Evolutionary conservation across 2,329 filamentous ascomycete genomes (phyloP).

Genomic region (Beauveria scarabaeidicola): DNA sequence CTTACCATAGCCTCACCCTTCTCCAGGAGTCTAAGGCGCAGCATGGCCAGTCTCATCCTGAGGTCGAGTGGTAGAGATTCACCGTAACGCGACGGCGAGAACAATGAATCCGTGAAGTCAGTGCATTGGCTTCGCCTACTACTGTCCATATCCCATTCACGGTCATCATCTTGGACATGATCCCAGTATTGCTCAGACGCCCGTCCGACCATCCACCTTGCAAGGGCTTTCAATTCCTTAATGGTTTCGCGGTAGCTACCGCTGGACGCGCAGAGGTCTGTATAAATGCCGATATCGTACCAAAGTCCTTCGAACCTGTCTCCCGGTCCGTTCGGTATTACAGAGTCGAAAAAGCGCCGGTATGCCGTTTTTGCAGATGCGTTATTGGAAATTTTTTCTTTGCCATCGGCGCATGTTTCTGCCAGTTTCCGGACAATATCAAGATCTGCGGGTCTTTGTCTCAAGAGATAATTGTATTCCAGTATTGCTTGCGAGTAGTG

Average conservation of each 20-base stretch:
- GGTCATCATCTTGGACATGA: slow-evolving; percentile 59
- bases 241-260: slow-evolving; percentile 59
- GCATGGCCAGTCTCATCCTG: slow-evolving; percentile 73
- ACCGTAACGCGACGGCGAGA: slow-evolving; percentile 53
- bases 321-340: slow-evolving; percentile 24
- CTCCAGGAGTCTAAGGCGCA: slow-evolving; percentile 63
- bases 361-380: slow-evolving; percentile 41
- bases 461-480: slow-evolving; percentile 49
- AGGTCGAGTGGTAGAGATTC: slow-evolving; percentile 70
- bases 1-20: slow-evolving; percentile 66
- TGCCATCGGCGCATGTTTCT: slow-evolving; percentile 46
- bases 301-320: slow-evolving; percentile 46
- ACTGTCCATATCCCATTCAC: slow-evolving; percentile 78
- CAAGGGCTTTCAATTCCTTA: slow-evolving; percentile 58
- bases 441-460: slow-evolving; percentile 44
- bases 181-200: slow-evolving; percentile 72
- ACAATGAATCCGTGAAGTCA: slow-evolving; percentile 51
- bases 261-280: slow-evolving; percentile 66
- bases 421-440: slow-evolving; percentile 47
- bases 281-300: slow-evolving; percentile 78
- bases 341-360: slow-evolving; percentile 35
- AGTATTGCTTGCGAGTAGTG: slow-evolving; percentile 44
- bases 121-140: slow-evolving; percentile 53
- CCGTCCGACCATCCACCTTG: slow-evolving; percentile 76
- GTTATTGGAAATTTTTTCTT: slow-evolving; percentile 31